Evolutionary conservation across 2,329 filamentous ascomycete species (phyloP), one percentile per base, ranked within the genome.

Genomic region (Penicillium hordei): DNA sequence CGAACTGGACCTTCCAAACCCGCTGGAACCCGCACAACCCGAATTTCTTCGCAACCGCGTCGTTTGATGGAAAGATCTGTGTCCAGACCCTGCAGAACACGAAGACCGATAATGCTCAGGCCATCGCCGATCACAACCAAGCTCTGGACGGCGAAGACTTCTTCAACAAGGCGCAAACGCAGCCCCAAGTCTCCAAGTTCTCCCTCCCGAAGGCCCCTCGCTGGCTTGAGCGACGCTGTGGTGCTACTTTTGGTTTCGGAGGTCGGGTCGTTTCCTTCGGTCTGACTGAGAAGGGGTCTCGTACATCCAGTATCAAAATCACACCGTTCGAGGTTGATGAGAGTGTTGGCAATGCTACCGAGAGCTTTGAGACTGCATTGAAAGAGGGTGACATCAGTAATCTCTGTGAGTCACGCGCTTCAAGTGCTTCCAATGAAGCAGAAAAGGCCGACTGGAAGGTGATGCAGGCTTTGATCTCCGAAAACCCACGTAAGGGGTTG

Each of bases 1-100:
- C 93, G n/a, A 99, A 97, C 76, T 99, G 94, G 93, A 96, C 93
- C 6, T 99, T 99, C 80, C 88, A 93, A 72, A 96, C 94, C 5
- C 86, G 89, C 61, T 97, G 95, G 83, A 93, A 96, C 74, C 94
- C 94, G 31, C 87, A 90, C 66, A 96, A 99, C 75, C 93, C 94
- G 12, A 90, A 88, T 71, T 82, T 99, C 57, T 91, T 93, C 49
- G 95, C 95, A 19, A 97, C 94, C 19, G 94, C 95, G 10, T 96
- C 93, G 2, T 97, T 97, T 65, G 94, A 99, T 71, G 94, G 95
- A 67, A 97, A 95, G 77, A 96, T 99, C 62, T 88, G 90, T 2
- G 81, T 99, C 44, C 93, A 97, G 73, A 96, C 93, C 1, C 83
- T 97, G 40, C 94, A 99, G 71, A 97, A 94, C 75, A 96, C 93